Conservation (phyloP, 2,329 filamentous ascomycete species). For the Stachybotrys chlorohalonatus region DNA sequence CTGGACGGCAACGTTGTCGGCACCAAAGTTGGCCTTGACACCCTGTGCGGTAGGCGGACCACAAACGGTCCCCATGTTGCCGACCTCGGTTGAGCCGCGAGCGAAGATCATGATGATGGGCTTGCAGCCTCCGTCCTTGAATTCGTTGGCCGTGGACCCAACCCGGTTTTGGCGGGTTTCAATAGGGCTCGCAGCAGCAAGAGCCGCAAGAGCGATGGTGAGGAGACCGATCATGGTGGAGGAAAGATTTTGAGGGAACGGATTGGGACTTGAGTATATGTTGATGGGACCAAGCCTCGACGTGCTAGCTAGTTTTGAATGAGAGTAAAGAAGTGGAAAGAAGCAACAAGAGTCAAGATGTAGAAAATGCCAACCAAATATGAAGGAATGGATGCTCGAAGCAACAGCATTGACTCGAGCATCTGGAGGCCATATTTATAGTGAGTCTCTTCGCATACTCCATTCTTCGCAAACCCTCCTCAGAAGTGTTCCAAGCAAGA, state of each 20-base stretch:
- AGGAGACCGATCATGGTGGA: conserved; percentile 8
- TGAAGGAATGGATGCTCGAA: background rate
- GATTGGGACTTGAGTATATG: background rate
- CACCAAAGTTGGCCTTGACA: conserved; percentile 10
- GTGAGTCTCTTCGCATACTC: too few relatives aligned
- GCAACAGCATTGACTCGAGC: too few relatives aligned
- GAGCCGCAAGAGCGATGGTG: conserved; percentile 6
- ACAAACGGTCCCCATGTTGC: conserved; percentile 4
- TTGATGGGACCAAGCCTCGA: background rate
- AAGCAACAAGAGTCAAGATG: background rate
- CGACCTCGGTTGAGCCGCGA: conserved; percentile 12
- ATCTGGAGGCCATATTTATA: too few relatives aligned
- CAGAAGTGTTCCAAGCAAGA: too few relatives aligned
- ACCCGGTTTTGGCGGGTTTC: conserved; percentile 9
- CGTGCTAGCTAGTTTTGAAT: background rate
- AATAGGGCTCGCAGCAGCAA: conserved; percentile 7
- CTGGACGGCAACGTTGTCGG: conserved; percentile 9
- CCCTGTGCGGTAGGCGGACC: conserved; percentile 8
- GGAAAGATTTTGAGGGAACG: background rate
- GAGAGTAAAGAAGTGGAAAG: background rate
- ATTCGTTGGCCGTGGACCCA: conserved; percentile 11
- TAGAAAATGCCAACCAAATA: background rate
- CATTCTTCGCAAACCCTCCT: too few relatives aligned
- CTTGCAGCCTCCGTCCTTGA: conserved; percentile 12
- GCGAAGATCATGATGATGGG: conserved; percentile 15